A percentile compares a stretch with the other conserved stretches of the same genome.
These are phyloP conservation scores for Gypsophila paniculata DNA, from an alignment of 179 eudicot species.

Conservation along the genomic window DNA sequence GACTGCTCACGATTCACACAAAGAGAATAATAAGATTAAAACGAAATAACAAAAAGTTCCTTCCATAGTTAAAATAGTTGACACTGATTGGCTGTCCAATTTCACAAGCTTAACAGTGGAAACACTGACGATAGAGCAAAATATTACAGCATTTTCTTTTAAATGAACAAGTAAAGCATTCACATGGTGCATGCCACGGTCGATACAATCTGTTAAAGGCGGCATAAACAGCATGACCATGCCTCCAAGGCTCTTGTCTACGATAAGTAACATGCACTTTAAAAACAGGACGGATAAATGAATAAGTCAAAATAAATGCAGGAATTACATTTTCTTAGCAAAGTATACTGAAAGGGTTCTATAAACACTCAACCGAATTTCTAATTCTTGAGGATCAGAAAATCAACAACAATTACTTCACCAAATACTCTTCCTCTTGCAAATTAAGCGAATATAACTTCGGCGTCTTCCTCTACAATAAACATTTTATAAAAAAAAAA, in stretches of 20 bases:
- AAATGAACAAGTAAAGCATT: not conserved
- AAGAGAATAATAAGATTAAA: not conserved
- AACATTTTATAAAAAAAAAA: no score
- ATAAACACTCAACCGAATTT: not conserved
- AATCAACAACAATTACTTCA: no score
- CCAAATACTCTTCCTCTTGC: no score
- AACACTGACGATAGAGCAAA: not conserved
- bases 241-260: not conserved
- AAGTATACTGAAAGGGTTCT: not conserved
- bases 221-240: not conserved
- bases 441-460: no score
- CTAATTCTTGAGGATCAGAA: not conserved
- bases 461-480: no score
- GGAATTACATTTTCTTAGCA: not conserved
- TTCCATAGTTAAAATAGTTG: not conserved
- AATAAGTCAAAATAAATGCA: not conserved
- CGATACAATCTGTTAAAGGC: not conserved
- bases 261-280: not conserved
- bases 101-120: not conserved
- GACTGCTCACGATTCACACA: conserved; percentile 46
- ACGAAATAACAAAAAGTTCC: no score
- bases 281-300: not conserved
- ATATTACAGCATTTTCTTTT: not conserved
- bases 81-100: not conserved
- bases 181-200: not conserved